These are phyloP conservation scores for Asterophora lycoperdoides DNA, from an alignment of 768 basidiomycete genomes.

Conservation along the genomic window DNA sequence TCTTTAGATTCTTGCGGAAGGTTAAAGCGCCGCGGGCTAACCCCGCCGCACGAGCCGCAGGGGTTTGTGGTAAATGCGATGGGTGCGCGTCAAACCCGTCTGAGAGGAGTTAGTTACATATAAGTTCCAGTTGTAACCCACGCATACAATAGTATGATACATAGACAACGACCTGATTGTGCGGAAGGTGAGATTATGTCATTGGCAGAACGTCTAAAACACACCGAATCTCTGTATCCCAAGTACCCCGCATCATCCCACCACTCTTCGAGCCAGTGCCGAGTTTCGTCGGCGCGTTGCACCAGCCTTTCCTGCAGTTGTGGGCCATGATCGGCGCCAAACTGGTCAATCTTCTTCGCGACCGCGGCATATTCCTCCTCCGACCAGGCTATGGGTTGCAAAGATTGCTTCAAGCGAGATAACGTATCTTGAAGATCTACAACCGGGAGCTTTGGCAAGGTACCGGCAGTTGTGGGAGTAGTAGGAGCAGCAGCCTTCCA, in stretches of 20 bases:
- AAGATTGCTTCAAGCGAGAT: constrained; percentile 58
- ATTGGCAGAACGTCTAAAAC: constrained; percentile 17
- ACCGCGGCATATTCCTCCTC: constrained; percentile 52
- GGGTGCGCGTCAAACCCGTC: constrained; percentile 78
- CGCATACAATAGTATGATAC: constrained; percentile 89
- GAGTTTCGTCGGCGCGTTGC: constrained; percentile 45
- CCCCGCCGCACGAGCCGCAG: constrained; percentile 65
- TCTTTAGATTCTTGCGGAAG: constrained; percentile 67
- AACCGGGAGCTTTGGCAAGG: constrained; percentile 75
- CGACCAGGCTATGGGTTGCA: constrained; percentile 70
- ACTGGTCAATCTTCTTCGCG: constrained; percentile 62
- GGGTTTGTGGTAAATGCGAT: constrained; percentile 49
- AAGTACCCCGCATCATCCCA: constrained; percentile 88
- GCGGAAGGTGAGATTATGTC: not conserved
- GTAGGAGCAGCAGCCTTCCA: constrained; percentile 75
- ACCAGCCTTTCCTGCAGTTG: constrained; percentile 65
- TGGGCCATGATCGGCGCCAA: constrained; percentile 44
- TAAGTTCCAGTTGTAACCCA: not conserved
- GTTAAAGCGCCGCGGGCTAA: constrained; percentile 69
- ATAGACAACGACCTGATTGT: constrained; percentile 69
- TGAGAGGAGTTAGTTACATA: constrained; percentile 24
- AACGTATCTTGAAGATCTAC: constrained; percentile 65
- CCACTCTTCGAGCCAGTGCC: constrained; percentile 91
- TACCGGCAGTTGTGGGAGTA: constrained; percentile 33
- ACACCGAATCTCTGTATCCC: constrained; percentile 79